Evolutionary conservation across 768 basidiomycete species (phyloP).

Genomic region (Pholiota microspora): DNA sequence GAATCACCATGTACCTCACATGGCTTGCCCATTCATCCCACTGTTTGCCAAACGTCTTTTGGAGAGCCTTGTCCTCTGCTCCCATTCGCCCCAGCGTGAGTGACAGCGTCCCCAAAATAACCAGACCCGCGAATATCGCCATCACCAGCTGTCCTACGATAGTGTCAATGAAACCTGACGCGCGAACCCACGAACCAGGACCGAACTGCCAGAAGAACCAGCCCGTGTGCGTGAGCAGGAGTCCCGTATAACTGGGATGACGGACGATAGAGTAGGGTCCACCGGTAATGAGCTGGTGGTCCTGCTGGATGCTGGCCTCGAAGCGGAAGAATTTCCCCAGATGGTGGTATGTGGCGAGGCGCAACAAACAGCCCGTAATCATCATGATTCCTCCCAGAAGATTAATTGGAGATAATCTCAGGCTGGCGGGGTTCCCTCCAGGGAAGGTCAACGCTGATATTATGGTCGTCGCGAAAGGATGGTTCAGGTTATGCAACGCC

Average conservation of each 20-base stretch:
- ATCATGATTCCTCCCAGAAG: conserved; percentile 10
- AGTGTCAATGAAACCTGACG: conserved; percentile 35
- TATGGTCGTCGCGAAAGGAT: conserved; percentile 1
- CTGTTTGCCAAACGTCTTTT: conserved; percentile 8
- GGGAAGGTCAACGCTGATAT: conserved; percentile 4
- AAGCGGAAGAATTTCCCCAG: conserved; percentile 40
- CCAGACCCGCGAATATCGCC: conserved; percentile 20
- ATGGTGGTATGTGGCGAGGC: conserved; percentile 6
- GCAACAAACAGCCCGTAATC: conserved; percentile 7
- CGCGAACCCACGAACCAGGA: conserved; percentile 41
- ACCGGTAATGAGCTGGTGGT: conserved; percentile 39
- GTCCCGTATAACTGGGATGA: conserved; percentile 44
- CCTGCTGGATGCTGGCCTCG: conserved; percentile 32
- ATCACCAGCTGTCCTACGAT: conserved; percentile 25
- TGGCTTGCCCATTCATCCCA: conserved; percentile 10
- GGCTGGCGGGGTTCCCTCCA: conserved; percentile 5
- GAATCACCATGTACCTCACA: conserved; percentile 8
- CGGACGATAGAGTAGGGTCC: conserved; percentile 43
- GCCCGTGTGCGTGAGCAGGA: conserved; percentile 32
- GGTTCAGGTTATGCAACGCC: conserved; percentile 7
- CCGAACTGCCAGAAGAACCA: conserved; percentile 15
- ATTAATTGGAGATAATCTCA: conserved; percentile 1
- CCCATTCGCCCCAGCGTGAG: conserved; percentile 13
- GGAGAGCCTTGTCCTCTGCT: conserved; percentile 11
- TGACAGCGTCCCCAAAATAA: conserved; percentile 21